A percentile compares a stretch with the other conserved stretches of the same genome.
These are phyloP conservation scores for Eimeria acervulina DNA, from an alignment of 169 alveolate species.

Conservation along the genomic window DNA sequence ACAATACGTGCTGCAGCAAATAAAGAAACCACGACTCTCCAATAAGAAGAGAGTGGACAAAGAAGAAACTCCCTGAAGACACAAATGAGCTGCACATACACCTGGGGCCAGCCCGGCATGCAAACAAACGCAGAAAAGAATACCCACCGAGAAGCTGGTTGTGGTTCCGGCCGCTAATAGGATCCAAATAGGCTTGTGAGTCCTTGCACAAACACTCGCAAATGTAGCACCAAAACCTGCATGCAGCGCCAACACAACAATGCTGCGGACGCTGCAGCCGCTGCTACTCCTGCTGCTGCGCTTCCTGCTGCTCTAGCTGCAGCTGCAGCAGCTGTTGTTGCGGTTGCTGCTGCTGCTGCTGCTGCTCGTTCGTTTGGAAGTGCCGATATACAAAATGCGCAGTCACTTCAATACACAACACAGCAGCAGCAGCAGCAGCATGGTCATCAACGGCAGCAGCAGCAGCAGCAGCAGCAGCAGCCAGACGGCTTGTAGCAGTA, in stretches of 20 bases:
- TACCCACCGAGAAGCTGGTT: constrained; percentile 93
- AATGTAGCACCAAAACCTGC: constrained; percentile 89
- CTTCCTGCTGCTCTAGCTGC: not conserved
- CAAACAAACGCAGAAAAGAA: not conserved
- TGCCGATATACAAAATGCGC: not conserved
- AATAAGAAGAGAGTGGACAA: too few species aligned
- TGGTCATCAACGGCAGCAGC: not conserved
- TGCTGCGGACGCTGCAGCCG: too few species aligned
- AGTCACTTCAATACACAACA: not conserved
- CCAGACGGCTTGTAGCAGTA: not conserved
- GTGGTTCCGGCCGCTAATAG: constrained; percentile 95
- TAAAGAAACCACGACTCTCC: too few species aligned
- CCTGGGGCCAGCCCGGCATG: too few species aligned
- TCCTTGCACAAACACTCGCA: constrained; percentile 94
- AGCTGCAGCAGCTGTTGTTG: too few species aligned
- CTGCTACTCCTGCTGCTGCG: too few species aligned
- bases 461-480: not conserved
- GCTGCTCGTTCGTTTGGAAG: too few species aligned
- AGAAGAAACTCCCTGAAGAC: too few species aligned
- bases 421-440: not conserved
- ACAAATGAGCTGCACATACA: too few species aligned
- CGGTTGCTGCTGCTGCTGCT: too few species aligned
- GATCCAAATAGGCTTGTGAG: constrained; percentile 95
- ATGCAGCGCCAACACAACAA: not conserved
- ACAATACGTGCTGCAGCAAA: too few species aligned